Evolutionary conservation across 1,139 yeast species (phyloP), one percentile per base, ranked within the genome.

Genomic region (Taphrina populina): DNA sequence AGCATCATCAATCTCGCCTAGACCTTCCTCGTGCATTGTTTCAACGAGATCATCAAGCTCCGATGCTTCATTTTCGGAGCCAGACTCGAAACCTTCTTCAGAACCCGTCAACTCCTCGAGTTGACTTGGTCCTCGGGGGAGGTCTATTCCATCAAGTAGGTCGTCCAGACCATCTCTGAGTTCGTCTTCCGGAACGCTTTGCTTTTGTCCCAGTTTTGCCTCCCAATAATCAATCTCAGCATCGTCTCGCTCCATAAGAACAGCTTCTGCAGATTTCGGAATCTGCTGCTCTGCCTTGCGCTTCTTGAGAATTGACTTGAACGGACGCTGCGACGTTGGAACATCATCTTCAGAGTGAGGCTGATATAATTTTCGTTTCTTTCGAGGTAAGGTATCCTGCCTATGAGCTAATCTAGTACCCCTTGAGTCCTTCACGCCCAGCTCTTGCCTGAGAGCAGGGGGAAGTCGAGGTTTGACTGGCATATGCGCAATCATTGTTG

Each of bases 161-260:
- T 41, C 49, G 27, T 52, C 56, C 13, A 52, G 30, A 2, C 49
- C 56, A 26, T 52, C 56, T 15, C 39, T 39, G 13, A 37, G 39
- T 11, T 45, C 52, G 11, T 35, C 52, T 11, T 41, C 30, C 13
- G 13, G 32, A 10, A 35, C 56, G 13, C 47, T 24, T 15, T 26
- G 20, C 30, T 34, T 33, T 3, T 34, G 36, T 4, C 49, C 39
- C 19, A 52, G 19, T 17, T 41, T 41, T 5, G 49, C 49, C 20
- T 52, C 56, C 49, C 49, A 52, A 23, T 52, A 52, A n/a, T 34
- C 56, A 29, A 52, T 52, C 35, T 52, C 56, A 6, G 43, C 47
- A 20, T 52, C 56, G 19, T 52, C 49, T 43, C 41, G 41, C 2
- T 52, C 56, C 56, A 52, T 41, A 35, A 43, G 23, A 5, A 33